phyloP scores from a whole-genome alignment of 148 eudicot species.

The Vaccinium darrowii region DNA sequence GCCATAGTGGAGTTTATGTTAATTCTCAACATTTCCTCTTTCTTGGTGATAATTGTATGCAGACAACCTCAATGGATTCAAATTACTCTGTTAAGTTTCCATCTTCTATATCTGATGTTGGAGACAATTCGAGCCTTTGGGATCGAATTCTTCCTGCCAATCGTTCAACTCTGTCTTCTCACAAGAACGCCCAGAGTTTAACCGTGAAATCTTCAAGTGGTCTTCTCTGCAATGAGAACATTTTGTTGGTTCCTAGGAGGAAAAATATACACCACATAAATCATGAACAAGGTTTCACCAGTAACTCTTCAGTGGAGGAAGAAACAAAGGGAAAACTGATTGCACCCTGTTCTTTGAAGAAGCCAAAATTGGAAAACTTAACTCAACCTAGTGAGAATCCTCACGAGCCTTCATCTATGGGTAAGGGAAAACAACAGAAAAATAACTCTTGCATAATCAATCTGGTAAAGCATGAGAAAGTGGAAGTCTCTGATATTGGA shows the following conservation, averaged over 20 bases:
- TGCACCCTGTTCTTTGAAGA: conserved; percentile 47
- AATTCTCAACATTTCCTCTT: conserved; percentile 14
- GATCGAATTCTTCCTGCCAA: conserved; percentile 76
- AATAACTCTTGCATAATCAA: conserved; percentile 6
- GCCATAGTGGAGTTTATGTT: neutral
- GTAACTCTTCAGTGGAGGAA: conserved; percentile 24
- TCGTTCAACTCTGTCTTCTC: conserved; percentile 46
- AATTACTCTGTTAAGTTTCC: conserved; percentile 29
- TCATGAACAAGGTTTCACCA: conserved; percentile 36
- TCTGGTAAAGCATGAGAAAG: conserved; percentile 21
- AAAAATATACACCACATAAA: conserved; percentile 22
- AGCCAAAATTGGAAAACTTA: conserved; percentile 41
- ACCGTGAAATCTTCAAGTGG: conserved; percentile 35
- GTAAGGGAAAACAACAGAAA: conserved; percentile 18
- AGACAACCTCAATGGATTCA: conserved; percentile 38
- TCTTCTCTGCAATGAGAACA: conserved; percentile 26
- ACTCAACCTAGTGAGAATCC: conserved; percentile 21
- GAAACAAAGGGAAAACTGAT: conserved; percentile 25
- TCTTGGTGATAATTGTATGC: conserved; percentile 25
- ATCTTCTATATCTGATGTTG: conserved; percentile 33
- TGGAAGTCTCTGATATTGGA: conserved; percentile 18
- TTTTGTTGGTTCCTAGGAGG: conserved; percentile 26
- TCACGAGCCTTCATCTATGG: conserved; percentile 15
- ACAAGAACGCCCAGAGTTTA: conserved; percentile 34
- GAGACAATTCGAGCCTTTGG: conserved; percentile 31